Base-by-base conservation (phyloP, 140 eudicot species). In the Bidens hawaiensis region DNA sequence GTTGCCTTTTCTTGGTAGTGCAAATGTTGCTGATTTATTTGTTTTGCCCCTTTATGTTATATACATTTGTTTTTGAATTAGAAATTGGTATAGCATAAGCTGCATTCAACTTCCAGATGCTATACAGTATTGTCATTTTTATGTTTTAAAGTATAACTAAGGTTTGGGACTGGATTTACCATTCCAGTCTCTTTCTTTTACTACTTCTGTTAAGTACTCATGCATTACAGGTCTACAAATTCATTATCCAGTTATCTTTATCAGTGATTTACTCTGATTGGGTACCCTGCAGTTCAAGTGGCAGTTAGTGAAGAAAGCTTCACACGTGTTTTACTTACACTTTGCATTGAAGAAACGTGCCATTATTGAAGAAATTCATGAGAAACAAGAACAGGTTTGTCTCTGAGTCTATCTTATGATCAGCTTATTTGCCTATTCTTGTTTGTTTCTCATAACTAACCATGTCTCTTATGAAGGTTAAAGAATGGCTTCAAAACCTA, bases 351-450 rank as follows among this genome's bases (percentile, higher is more conserved):
- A 93, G 81, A 88, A 79, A 62, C 95, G 99, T 8, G 88, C 90
- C 34, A 62, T 93, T 76, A 78, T 93, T 48, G 96, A 93, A 76
- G 99, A 93, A 79, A 88, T 93, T 55, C 87, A 93, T 30, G 99
- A 93, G 79, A 93, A 93, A 75, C 99, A 93, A 70, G 99, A 85
- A 71, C 99, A 93, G 94, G 99, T 91, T 46, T 47, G n/a, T n/a
- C n/a, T n/a, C n/a, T n/a, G n/a, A n/a, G 46, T 47, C 48, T 36
- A 36, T 2, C 22, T 24, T 68, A 48, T 6, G 2, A 3, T 59
- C 64, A 31, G n/a, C 64, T 18, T 36, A n/a, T 26, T 13, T 46
- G 42, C 24, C 15, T 16, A 36, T 52, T 45, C 28, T 54, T 65
- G 19, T 34, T 31, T 57, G 57, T 55, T 26, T 33, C 46, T 42